These are phyloP conservation scores for Kurtzmaniella quercitrusa DNA, from an alignment of 1,139 yeast species.

Conservation along the genomic window DNA sequence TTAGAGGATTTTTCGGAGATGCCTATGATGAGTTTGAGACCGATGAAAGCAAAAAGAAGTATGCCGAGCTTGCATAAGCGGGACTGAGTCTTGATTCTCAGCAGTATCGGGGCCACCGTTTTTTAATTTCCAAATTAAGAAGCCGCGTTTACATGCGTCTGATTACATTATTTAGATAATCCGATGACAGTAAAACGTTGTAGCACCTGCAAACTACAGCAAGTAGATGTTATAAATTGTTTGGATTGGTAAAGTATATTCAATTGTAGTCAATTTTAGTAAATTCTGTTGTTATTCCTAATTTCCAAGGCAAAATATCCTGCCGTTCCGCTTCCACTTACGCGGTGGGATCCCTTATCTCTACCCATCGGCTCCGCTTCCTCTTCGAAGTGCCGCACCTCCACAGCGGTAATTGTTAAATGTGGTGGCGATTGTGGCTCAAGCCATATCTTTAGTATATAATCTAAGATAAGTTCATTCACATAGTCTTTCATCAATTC, in stretches of 20 bases:
- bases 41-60: background rate
- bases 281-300: no score
- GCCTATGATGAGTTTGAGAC: constrained; percentile 7
- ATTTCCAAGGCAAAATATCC: no score
- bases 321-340: no score
- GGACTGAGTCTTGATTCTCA: no score
- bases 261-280: no score
- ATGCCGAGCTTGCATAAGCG: background rate
- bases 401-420: background rate
- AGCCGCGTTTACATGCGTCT: background rate
- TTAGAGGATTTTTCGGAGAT: constrained; percentile 19
- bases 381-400: background rate
- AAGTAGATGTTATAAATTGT: no score
- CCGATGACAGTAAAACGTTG: no score
- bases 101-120: background rate
- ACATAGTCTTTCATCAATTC: no score
- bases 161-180: background rate
- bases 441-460: background rate
- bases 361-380: background rate
- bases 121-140: background rate
- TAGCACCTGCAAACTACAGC: no score
- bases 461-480: background rate
- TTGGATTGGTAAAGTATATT: no score
- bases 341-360: background rate
- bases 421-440: constrained; percentile 1